Percentiles rank a stretch among this genome's conserved stretches.
Conservation (phyloP, 176 grass and related monocot species). For the Oryza nivara region DNA sequence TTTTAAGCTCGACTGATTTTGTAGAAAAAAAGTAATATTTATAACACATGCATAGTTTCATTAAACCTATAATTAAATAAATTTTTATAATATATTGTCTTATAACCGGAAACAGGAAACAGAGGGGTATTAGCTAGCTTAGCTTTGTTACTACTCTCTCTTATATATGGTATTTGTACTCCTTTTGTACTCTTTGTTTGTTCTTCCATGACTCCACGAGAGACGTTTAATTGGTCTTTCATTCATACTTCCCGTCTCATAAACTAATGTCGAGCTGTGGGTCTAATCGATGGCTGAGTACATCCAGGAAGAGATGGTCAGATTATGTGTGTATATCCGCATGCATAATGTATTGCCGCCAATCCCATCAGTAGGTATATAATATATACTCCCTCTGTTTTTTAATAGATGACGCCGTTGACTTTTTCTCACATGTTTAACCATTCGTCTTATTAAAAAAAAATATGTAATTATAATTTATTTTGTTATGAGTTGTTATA, state of each 20-base stretch:
- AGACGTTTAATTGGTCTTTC: not conserved
- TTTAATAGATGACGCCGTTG: too few species aligned
- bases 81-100: too few species aligned
- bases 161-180: not conserved
- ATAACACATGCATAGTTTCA: too few species aligned
- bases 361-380: not conserved
- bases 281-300: not conserved
- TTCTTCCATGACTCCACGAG: not conserved
- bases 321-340: not conserved
- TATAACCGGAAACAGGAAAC: too few species aligned
- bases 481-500: too few species aligned
- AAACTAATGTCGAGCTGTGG: conserved; percentile 1
- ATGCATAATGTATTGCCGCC: conserved; percentile 21
- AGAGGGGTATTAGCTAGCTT: not conserved
- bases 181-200: not conserved
- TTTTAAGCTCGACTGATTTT: too few species aligned
- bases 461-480: too few species aligned
- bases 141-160: not conserved
- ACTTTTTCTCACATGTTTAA: too few species aligned
- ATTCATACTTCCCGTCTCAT: not conserved
- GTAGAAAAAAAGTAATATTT: too few species aligned
- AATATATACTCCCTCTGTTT: too few species aligned
- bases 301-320: not conserved
- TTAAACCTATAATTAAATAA: too few species aligned
- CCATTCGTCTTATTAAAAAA: too few species aligned